phyloP scores from a whole-genome alignment of 1,284 basidiomycete species.

The Irpex lacteus region DNA sequence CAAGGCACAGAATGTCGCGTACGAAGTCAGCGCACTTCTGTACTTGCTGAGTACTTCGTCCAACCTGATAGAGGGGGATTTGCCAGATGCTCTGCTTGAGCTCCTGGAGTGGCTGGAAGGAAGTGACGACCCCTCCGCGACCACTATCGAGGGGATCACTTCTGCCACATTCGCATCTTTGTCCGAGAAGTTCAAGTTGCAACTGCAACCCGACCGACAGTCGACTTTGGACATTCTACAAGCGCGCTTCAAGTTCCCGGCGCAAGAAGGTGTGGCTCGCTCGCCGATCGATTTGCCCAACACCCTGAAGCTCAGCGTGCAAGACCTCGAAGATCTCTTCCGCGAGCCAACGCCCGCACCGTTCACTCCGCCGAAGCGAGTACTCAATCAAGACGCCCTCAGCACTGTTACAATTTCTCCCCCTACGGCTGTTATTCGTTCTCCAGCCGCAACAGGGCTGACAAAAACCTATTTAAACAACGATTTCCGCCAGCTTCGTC shows the following conservation, averaged over 20 bases:
- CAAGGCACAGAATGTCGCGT: constrained; percentile 29
- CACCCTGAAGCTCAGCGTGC: constrained; percentile 23
- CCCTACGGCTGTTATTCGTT: constrained; percentile 65
- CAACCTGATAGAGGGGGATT: constrained; percentile 12
- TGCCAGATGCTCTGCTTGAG: constrained; percentile 36
- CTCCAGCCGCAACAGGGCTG: constrained; percentile 71
- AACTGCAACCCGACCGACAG: constrained; percentile 18
- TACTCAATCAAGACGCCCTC: constrained; percentile 46
- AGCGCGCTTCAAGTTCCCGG: constrained; percentile 16
- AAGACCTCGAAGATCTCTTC: constrained; percentile 28
- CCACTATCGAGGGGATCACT: constrained; percentile 40
- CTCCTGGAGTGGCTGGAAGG: constrained; percentile 47
- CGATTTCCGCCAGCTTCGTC: constrained; percentile 72
- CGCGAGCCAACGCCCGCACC: constrained; percentile 28
- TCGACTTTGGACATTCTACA: constrained; percentile 22
- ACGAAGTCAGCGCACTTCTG: constrained; percentile 36
- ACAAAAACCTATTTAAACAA: constrained; percentile 78
- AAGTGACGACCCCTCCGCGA: constrained; percentile 35
- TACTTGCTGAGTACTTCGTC: constrained; percentile 26
- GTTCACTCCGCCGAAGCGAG: constrained; percentile 50
- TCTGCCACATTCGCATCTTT: constrained; percentile 26
- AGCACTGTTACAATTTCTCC: constrained; percentile 60
- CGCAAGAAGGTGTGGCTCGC: constrained; percentile 13
- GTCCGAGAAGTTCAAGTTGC: constrained; percentile 22
- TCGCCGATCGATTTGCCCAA: constrained; percentile 21